These are phyloP conservation scores for Aspergillus diversus DNA, from an alignment of 495 filamentous ascomycete species.

Conservation along the genomic window DNA sequence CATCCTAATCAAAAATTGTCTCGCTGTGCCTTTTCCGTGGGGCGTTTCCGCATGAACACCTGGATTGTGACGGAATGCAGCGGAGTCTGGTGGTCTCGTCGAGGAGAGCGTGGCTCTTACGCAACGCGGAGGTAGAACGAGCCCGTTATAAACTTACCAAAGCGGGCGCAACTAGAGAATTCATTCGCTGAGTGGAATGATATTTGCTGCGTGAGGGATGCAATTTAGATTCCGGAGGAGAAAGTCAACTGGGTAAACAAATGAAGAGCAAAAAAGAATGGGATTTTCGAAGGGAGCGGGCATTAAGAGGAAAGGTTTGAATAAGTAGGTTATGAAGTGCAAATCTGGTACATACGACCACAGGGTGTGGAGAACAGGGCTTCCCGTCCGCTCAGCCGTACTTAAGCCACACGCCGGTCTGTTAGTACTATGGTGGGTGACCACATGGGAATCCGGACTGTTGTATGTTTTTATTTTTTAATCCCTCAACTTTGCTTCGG, in stretches of 20 bases:
- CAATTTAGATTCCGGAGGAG: neutral
- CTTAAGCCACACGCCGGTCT: neutral
- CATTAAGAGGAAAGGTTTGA: neutral
- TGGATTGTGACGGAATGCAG: too few relatives aligned
- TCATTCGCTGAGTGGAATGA: neutral
- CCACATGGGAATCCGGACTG: neutral
- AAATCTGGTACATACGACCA: neutral
- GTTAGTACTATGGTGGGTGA: slow-evolving; percentile 1
- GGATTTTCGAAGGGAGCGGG: neutral
- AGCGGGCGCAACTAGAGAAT: too few relatives aligned
- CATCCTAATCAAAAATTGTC: neutral
- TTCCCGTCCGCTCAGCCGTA: slow-evolving; percentile 1
- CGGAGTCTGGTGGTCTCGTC: too few relatives aligned
- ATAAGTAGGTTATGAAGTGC: neutral
- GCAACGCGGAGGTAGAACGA: too few relatives aligned
- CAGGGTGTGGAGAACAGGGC: slow-evolving; percentile 1
- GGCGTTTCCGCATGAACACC: too few relatives aligned
- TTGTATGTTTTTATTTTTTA: neutral
- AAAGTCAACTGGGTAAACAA: neutral
- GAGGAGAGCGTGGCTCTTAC: too few relatives aligned
- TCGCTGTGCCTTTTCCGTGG: too few relatives aligned
- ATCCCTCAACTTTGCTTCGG: too few relatives aligned
- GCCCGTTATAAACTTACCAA: too few relatives aligned
- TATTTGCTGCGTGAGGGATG: neutral
- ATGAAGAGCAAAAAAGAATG: neutral